Percentiles rank a stretch among this genome's conserved stretches.
Evolutionary conservation across 2,329 filamentous ascomycete species (phyloP).

Genomic region (Arthroderma uncinatum): DNA sequence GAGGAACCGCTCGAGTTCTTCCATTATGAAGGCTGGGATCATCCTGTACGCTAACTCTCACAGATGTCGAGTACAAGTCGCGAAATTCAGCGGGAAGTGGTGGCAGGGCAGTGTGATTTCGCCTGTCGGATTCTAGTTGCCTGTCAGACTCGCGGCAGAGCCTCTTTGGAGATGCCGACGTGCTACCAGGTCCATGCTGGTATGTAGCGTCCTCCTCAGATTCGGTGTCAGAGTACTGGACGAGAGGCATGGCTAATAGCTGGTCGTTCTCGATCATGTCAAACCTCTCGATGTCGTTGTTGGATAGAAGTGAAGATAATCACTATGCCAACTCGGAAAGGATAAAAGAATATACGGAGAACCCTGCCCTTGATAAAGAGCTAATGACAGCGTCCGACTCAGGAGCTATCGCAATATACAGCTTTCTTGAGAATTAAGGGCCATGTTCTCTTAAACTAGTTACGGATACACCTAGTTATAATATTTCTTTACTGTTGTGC

Average conservation of each 20-base stretch:
- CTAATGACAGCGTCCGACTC: too few species aligned
- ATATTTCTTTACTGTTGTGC: too few species aligned
- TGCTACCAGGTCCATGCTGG: slow-evolving; percentile 10
- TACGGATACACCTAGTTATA: too few species aligned
- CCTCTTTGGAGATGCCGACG: slow-evolving; percentile 21
- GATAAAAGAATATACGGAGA: too few species aligned
- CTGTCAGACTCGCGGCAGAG: slow-evolving; percentile 11
- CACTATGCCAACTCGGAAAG: too few species aligned
- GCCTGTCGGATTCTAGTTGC: not conserved
- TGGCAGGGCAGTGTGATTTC: slow-evolving; percentile 41
- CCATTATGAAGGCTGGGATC: slow-evolving; percentile 78
- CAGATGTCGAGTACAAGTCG: slow-evolving; percentile 76
- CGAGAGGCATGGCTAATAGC: not conserved
- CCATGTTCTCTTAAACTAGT: too few species aligned
- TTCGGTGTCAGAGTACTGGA: slow-evolving; percentile 19
- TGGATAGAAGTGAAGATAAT: too few species aligned
- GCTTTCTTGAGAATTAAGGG: too few species aligned
- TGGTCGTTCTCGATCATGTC: not conserved
- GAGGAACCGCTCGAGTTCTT: slow-evolving; percentile 68
- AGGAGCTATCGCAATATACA: too few species aligned
- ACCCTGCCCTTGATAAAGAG: too few species aligned
- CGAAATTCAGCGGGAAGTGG: slow-evolving; percentile 72
- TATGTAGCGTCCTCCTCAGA: slow-evolving; percentile 17
- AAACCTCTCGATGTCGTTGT: not conserved
- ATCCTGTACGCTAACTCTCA: slow-evolving; percentile 65